Evolutionary conservation across 139 green algal species (phyloP).

Genomic region (Astrephomene gubernaculifera): DNA sequence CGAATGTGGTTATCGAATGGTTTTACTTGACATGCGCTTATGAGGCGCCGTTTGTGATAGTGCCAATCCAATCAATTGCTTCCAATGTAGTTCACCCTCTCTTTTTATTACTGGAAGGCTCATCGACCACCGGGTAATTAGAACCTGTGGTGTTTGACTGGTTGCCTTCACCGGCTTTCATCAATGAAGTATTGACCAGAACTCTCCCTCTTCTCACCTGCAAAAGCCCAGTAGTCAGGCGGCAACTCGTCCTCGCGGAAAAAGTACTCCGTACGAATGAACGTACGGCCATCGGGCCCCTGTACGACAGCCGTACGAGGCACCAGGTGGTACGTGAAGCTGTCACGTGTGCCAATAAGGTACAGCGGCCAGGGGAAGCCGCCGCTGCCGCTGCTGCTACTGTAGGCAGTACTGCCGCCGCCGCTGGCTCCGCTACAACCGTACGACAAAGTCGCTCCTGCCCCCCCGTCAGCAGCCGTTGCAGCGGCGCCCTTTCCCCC

Average conservation of each 20-base stretch:
- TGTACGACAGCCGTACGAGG: conserved; percentile 37
- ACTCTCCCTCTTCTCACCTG: too few relatives aligned
- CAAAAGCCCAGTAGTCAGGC: conserved; percentile 55
- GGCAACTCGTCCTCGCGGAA: conserved; percentile 61
- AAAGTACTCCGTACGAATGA: conserved; percentile 66
- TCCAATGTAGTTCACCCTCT: too few relatives aligned
- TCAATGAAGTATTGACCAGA: too few relatives aligned
- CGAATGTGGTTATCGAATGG: too few relatives aligned
- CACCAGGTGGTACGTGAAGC: conserved; percentile 70
- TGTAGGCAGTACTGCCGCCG: background rate
- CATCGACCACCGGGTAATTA: too few relatives aligned
- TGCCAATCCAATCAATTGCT: too few relatives aligned
- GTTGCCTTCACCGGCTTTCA: too few relatives aligned
- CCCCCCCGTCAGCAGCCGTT: background rate
- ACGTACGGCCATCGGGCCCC: conserved; percentile 42
- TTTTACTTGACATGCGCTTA: too few relatives aligned
- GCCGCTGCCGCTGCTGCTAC: background rate
- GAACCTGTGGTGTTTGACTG: too few relatives aligned
- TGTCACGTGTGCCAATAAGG: conserved; percentile 75
- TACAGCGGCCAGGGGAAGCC: conserved; percentile 73
- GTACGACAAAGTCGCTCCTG: background rate
- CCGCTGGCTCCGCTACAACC: background rate
- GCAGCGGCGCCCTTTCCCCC: background rate
- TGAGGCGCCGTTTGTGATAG: too few relatives aligned
- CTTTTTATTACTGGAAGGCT: too few relatives aligned